Evolutionary conservation across 2,329 filamentous ascomycete species (phyloP), one percentile per base, ranked within the genome.

Genomic region (Monosporascus ibericus): DNA sequence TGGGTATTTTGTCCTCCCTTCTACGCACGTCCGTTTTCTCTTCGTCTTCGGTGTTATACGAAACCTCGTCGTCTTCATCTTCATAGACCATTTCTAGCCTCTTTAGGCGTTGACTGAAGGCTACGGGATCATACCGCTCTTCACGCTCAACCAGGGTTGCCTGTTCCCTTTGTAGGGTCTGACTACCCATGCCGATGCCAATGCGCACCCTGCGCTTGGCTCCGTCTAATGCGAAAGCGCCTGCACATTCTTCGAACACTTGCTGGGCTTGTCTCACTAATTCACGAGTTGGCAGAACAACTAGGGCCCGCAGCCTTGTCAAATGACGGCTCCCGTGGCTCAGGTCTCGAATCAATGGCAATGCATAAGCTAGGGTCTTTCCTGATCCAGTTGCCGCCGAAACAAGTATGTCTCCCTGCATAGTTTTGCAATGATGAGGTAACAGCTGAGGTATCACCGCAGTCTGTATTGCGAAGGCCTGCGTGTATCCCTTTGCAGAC

Each of bases 341-440:
- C 48, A 99, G 74, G 48, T 87, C 85, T 46, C 90, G 83, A 4
- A 95, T 80, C 53, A 99, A 84, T 0, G 94, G 94, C 3, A 99
- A 74, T 0, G 92, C 82, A 64, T 99, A 99, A 0, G 92, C 88
- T 17, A 99, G 70, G 0, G 94, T 99, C 68, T 99, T 99, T 52
- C 94, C 94, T 0, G 94, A 97, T 8, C 94, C 94, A 0, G 94
- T 99, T 1, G 92, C 88, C 0, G 95, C 94, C 7, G 91, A 94
- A 3, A 99, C 86, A 44, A 95, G 86, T 5, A 99, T 71, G 67
- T 99, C 94, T 5, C 90, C 88, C 1, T 80, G 72, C 37, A 84
- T 78, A 37, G 80, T 74, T 52, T 79, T 75, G 42, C 80, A 77
- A 0, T 68, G 79, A 81, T 22, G 82, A 37, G 66, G 85, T 4